Conservation (phyloP, 2,329 filamentous ascomycete genomes). For the Sphaerulina vaccinii region DNA sequence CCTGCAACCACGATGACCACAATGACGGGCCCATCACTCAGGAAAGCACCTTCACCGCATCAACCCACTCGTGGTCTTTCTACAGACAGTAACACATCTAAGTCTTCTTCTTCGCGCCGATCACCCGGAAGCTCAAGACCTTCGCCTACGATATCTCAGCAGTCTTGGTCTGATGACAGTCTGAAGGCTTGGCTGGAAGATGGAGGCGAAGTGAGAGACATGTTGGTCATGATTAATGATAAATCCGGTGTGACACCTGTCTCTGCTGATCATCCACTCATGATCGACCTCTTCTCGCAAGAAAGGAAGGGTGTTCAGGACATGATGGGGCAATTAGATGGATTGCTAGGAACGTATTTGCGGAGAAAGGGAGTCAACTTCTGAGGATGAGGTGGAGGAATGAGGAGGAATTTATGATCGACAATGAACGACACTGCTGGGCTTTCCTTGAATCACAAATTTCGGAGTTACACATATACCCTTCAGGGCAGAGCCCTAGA, state of each 20-base stretch:
- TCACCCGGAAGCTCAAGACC: slow-evolving; percentile 23
- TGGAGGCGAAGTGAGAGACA: slow-evolving; percentile 76
- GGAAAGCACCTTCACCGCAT: slow-evolving; percentile 5
- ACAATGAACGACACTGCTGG: not conserved
- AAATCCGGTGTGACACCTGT: slow-evolving; percentile 79
- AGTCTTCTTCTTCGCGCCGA: slow-evolving; percentile 28
- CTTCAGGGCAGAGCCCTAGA: not conserved
- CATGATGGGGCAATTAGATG: slow-evolving; percentile 84
- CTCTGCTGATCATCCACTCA: slow-evolving; percentile 80
- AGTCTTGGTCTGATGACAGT: slow-evolving; percentile 80
- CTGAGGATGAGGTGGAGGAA: slow-evolving; percentile 2
- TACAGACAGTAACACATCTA: slow-evolving; percentile 24
- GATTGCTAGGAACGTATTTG: slow-evolving; percentile 32
- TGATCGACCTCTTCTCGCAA: slow-evolving; percentile 76
- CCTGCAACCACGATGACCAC: not conserved
- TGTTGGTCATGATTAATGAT: slow-evolving; percentile 89
- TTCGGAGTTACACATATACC: not conserved
- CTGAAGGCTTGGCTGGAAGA: slow-evolving; percentile 83
- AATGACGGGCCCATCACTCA: not conserved
- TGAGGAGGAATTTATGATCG: not conserved
- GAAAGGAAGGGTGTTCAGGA: slow-evolving; percentile 83
- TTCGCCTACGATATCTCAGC: slow-evolving; percentile 49
- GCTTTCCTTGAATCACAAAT: not conserved
- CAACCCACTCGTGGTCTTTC: slow-evolving; percentile 22
- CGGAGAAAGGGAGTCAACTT: slow-evolving; percentile 30